Base-by-base conservation (phyloP, 2,329 filamentous ascomycete species). In the Pestalotiopsis sp. region DNA sequence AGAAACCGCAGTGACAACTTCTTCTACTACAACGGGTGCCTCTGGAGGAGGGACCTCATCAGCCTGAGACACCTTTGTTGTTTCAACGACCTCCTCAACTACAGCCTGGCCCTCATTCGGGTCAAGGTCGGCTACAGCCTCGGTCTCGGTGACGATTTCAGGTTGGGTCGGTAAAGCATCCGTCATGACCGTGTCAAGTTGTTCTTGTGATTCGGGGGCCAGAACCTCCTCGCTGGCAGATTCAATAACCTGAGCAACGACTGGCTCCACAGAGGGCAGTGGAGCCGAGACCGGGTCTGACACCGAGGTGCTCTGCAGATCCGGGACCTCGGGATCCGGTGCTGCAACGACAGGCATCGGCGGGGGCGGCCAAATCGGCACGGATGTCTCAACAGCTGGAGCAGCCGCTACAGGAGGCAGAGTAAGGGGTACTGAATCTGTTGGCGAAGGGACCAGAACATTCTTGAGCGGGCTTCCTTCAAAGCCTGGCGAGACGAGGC, bases 381-480 rank as follows among this genome's bases (percentile, higher is more conserved):
- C 10, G 40, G 44, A 17, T n/a, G 44, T n/a, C 44, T 52, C 44
- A n/a, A 52, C n/a, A 7, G 20, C 44, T 55, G 5, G n/a, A 64
- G 65, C 17, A 68, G 69, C 65, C 68, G 39, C 24, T 20, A 66
- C 68, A n/a, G 69, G 67, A 9, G 70, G 58, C 4, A 72, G 63
- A 17, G 75, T 74, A 7, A 72, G 70, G 20, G 71, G 13, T 35
- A 30, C 69, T 17, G 78, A 73, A 22, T 83, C 80, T 0, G 80
- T 81, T 0, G 85, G 83, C 10, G 85, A 85, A 10, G 78, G 80
- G 17, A 85, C 68, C 35, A 84, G 77, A 44, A 86, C 83, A 62
- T 86, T 84, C 76, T 86, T 86, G 22, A 87, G 75, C 0, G 85
- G 85, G 65, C 85, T 88, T 2, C 85, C 85, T 70, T 86, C 85